Base-by-base conservation (phyloP, 2,329 filamentous ascomycete genomes). In the Daldinia sp. region DNA sequence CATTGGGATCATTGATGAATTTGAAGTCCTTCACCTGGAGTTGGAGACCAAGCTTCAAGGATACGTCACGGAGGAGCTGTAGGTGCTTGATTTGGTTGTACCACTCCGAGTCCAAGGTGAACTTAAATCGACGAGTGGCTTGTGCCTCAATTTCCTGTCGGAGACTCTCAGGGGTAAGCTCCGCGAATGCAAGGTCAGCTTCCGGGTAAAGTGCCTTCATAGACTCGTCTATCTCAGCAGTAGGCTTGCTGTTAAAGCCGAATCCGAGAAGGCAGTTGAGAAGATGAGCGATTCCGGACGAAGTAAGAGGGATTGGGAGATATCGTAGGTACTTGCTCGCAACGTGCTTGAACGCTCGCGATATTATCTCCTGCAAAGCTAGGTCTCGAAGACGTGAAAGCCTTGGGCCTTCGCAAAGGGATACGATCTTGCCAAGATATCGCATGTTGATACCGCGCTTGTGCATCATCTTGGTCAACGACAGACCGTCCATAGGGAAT, bases 401-500 rank as follows among this genome's bases (percentile, higher is more conserved):
- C 64, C 92, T 89, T 55, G 87, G 83, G 58, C 90, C 90, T 68
- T 86, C 85, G 70, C 90, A 87, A 52, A 91, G 83, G 61, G 86
- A 82, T 10, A 92, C 90, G 65, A 99, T 79, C 77, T 89, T 90
- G 68, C 95, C 95, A n/a, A 98, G 85, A 77, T 99, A 99, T 73
- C 96, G 88, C 66, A 98, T 86, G 80, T 99, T 99, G 81, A 99
- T 94, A 79, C 95, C 95, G 39, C 94, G 92, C 83, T 97, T 97
- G 82, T 99, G 95, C 74, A 99, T 84, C 52, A 97, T 86, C 68
- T 89, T 88, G 72, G 90, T 92, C 61, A 99, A 83, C 17, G 94
- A 97, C 73, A 91, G 87, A n/a, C 95, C 95, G 72, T 99, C 96
- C 93, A 98, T 97, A 10, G 95, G 95, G 82, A 98, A 98, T 72